Percentiles rank a stretch among this genome's conserved stretches.
Evolutionary conservation across 768 basidiomycete genomes (phyloP).

Genomic region (Collybiopsis confluens): DNA sequence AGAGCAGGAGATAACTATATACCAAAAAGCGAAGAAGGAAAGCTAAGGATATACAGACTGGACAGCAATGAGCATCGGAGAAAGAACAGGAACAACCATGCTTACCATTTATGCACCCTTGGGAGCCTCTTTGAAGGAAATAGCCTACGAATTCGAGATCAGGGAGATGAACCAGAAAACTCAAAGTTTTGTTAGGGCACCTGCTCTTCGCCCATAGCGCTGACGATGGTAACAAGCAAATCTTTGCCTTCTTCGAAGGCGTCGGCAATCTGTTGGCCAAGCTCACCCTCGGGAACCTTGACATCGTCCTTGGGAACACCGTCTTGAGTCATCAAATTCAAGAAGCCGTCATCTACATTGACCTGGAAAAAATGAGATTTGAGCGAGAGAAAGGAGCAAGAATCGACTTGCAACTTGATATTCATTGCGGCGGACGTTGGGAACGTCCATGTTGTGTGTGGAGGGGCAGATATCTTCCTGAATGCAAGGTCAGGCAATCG

Average conservation of each 20-base stretch:
- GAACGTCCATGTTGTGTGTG: conserved; percentile 99
- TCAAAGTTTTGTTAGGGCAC: conserved; percentile 26
- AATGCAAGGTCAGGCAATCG: conserved; percentile 13
- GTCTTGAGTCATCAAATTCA: conserved; percentile 87
- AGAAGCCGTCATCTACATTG: conserved; percentile 82
- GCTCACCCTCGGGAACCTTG: conserved; percentile 79
- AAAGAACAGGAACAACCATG: neutral
- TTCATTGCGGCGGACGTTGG: conserved; percentile 87
- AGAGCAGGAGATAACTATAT: conserved; percentile 6
- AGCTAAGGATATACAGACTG: neutral
- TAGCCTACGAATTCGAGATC: conserved; percentile 42
- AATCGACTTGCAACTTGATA: conserved; percentile 61
- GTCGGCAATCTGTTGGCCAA: conserved; percentile 66
- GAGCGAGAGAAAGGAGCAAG: conserved; percentile 6
- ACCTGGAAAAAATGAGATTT: no score
- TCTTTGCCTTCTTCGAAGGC: conserved; percentile 88
- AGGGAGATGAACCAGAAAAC: neutral
- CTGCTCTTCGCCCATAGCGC: conserved; percentile 93
- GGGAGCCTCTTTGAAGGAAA: conserved; percentile 88
- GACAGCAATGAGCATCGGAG: neutral
- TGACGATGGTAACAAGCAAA: conserved; percentile 78
- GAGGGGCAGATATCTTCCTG: conserved; percentile 94
- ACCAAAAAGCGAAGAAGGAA: neutral
- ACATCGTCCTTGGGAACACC: conserved; percentile 90
- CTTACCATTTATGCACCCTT: conserved; percentile 36